These are phyloP conservation scores for Suillus weaverae DNA, from an alignment of 768 basidiomycete genomes.

Conservation along the genomic window DNA sequence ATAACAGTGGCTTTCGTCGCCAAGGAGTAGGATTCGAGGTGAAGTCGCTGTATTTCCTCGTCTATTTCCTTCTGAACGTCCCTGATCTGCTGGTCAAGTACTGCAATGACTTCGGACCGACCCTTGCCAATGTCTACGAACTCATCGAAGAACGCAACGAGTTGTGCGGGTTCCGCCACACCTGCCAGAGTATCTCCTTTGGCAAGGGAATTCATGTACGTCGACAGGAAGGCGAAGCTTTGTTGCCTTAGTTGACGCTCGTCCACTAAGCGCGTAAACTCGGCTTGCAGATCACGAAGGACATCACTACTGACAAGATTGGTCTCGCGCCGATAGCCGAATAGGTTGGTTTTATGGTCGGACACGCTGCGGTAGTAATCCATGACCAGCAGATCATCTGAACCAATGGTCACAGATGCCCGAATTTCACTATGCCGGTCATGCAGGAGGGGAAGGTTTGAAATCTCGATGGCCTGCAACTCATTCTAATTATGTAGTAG, in stretches of 20 bases:
- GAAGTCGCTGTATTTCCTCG: conserved; percentile 16
- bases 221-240: conserved; percentile 24
- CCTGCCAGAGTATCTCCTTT: conserved; percentile 15
- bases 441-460: conserved; percentile 14
- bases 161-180: conserved; percentile 16
- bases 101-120: conserved; percentile 17
- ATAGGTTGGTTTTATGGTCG: no score
- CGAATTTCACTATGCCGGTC: conserved; percentile 1
- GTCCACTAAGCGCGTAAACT: conserved; percentile 17
- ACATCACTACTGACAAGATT: not conserved
- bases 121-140: conserved; percentile 22
- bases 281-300: conserved; percentile 11
- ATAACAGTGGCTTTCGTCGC: conserved; percentile 11
- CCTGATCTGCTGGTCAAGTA: conserved; percentile 17
- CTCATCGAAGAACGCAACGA: conserved; percentile 22
- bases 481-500: conserved; percentile 14
- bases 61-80: conserved; percentile 13
- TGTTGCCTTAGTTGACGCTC: conserved; percentile 22
- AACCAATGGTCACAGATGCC: conserved; percentile 15
- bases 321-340: not conserved
- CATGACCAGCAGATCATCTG: conserved; percentile 14
- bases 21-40: not conserved
- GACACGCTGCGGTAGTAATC: conserved; percentile 13
- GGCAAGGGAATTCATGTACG: conserved; percentile 28
- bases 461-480: conserved; percentile 16